Evolutionary conservation across 371 early-diverging fungal genomes (phyloP).

Genomic region (Mortierella sp.): DNA sequence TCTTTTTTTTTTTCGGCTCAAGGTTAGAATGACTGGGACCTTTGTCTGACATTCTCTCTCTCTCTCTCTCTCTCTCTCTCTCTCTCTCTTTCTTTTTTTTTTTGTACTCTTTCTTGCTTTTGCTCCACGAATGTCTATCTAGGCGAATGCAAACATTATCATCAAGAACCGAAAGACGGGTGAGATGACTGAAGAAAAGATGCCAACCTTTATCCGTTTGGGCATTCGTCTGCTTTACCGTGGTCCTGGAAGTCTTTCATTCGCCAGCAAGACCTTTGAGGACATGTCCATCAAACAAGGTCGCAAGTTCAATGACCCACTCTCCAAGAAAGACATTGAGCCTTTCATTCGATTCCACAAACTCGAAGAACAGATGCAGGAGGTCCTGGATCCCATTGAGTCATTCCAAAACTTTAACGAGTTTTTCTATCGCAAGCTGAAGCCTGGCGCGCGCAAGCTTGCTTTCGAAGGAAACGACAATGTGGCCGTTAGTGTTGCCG

Average conservation of each 20-base stretch:
- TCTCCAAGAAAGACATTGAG: constrained; percentile 75
- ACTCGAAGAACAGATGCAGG: constrained; percentile 56
- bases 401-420: constrained; percentile 83
- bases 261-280: constrained; percentile 63
- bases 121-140: not conserved
- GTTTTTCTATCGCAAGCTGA: constrained; percentile 89
- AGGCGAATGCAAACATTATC: constrained; percentile 80
- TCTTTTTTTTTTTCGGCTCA: constrained; percentile 3
- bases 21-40: not conserved
- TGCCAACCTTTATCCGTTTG: constrained; percentile 84
- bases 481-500: constrained; percentile 81
- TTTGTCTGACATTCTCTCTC: not conserved
- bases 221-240: constrained; percentile 84
- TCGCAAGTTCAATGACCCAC: constrained; percentile 73
- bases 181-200: constrained; percentile 80
- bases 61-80: not conserved
- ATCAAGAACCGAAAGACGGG: constrained; percentile 81
- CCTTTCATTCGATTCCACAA: constrained; percentile 82
- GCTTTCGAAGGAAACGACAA: constrained; percentile 67
- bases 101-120: not conserved
- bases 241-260: constrained; percentile 52
- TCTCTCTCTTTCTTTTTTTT: not conserved
- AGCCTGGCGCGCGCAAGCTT: constrained; percentile 70
- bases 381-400: constrained; percentile 72
- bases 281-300: constrained; percentile 79